These are phyloP conservation scores for Smithsoniella earleae DNA, from an alignment of 163 green algal species.

Conservation along the genomic window DNA sequence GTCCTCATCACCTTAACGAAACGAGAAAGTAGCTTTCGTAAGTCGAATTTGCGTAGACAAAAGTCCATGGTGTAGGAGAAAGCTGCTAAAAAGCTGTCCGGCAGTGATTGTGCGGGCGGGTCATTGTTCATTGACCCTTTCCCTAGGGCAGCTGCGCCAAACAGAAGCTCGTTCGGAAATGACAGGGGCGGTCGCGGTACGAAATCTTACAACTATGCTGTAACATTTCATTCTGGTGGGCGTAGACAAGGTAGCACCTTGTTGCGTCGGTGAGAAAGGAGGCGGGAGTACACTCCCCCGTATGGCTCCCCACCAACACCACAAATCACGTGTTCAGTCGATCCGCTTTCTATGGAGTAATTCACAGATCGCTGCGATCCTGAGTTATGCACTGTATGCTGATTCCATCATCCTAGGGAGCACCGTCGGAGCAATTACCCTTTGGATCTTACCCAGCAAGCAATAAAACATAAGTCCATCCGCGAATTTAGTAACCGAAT, in stretches of 20 bases:
- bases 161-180: neutral
- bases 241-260: neutral
- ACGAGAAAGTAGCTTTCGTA: no score
- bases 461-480: no score
- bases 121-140: neutral
- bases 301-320: constrained; percentile 28
- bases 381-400: constrained; percentile 37
- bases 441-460: constrained; percentile 61
- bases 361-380: neutral
- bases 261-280: neutral
- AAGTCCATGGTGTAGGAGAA: constrained; percentile 29
- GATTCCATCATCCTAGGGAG: constrained; percentile 67
- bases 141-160: neutral
- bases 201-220: neutral
- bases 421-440: constrained; percentile 60
- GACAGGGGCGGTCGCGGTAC: neutral
- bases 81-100: neutral
- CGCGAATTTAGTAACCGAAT: no score
- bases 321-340: constrained; percentile 4
- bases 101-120: constrained; percentile 20
- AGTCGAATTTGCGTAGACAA: no score
- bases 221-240: neutral
- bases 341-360: neutral
- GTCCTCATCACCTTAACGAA: neutral
- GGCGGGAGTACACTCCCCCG: neutral